Percentiles rank a stretch among this genome's conserved stretches.
These are phyloP conservation scores for Triticum turgidum DNA, from an alignment of 176 grass and related monocot species.

Conservation along the genomic window DNA sequence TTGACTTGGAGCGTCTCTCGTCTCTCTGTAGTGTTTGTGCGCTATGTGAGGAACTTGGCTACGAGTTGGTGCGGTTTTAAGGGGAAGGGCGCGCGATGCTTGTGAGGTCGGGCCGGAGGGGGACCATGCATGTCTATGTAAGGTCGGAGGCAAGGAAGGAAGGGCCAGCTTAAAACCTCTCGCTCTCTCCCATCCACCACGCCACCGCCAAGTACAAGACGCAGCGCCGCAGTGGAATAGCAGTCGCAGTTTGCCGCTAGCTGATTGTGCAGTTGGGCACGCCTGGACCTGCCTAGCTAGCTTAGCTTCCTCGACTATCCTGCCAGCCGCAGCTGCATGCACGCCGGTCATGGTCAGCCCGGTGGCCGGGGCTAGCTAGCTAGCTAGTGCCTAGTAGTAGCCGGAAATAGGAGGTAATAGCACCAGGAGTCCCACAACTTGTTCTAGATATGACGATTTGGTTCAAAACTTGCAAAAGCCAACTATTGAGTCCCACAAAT, in stretches of 20 bases:
- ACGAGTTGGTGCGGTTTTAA: conserved; percentile 61
- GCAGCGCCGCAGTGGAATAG: conserved; percentile 37
- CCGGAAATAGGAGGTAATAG: too few species aligned
- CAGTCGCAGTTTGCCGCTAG: conserved; percentile 46
- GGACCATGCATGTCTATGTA: too few species aligned
- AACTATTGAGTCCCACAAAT: too few species aligned
- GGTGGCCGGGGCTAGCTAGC: too few species aligned
- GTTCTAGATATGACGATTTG: too few species aligned
- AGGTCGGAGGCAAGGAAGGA: not conserved
- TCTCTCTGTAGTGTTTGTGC: not conserved
- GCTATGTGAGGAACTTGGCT: conserved; percentile 36
- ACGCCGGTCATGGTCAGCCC: not conserved
- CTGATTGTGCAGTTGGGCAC: not conserved
- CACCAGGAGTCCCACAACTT: too few species aligned
- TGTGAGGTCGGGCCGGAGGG: conserved; percentile 8
- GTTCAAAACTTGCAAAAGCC: too few species aligned
- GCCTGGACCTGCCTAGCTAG: not conserved
- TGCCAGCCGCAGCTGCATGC: not conserved
- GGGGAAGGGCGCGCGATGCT: conserved; percentile 31
- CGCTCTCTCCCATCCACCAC: not conserved
- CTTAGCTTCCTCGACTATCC: not conserved
- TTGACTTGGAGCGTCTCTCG: not conserved
- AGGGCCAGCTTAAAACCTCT: conserved; percentile 32
- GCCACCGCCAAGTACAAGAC: conserved; percentile 35
- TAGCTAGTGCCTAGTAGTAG: too few species aligned